Percentiles rank a stretch among this genome's conserved stretches.
Conservation (phyloP, 345 rosid species). For the Syzygium grande region DNA sequence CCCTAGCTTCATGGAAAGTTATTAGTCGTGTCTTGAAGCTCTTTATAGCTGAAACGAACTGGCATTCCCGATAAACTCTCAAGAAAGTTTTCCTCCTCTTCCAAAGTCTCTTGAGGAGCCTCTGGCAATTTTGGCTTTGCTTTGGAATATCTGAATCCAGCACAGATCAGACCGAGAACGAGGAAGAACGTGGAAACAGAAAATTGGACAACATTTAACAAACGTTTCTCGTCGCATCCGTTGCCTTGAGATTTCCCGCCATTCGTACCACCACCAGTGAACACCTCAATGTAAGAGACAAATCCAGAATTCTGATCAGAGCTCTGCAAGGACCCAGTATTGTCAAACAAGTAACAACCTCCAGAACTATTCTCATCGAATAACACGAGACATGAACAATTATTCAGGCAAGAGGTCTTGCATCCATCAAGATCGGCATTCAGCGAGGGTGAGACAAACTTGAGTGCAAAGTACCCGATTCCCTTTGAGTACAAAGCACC, state of each 20-base stretch:
- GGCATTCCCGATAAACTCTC: conserved; percentile 64
- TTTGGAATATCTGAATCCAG: conserved; percentile 33
- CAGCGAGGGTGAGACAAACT: conserved; percentile 42
- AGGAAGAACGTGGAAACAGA: conserved; percentile 33
- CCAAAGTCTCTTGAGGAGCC: conserved; percentile 37
- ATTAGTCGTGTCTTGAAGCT: conserved; percentile 70
- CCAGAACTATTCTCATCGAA: conserved; percentile 64
- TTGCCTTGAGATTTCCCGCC: conserved; percentile 7
- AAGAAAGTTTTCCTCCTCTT: conserved; percentile 67
- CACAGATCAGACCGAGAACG: conserved; percentile 38
- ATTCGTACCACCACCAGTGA: conserved; percentile 8
- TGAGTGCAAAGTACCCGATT: conserved; percentile 48
- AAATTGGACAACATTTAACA: conserved; percentile 44
- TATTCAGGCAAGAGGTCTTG: conserved; percentile 46
- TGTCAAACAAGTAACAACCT: conserved; percentile 57
- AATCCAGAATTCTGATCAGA: conserved; percentile 16
- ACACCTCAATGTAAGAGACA: conserved; percentile 54
- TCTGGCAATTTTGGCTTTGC: conserved; percentile 22
- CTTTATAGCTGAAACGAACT: conserved; percentile 55
- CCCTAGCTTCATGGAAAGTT: conserved; percentile 79
- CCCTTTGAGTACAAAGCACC: neutral
- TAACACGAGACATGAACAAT: conserved; percentile 69
- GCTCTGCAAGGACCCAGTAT: conserved; percentile 53
- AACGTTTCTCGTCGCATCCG: conserved; percentile 11
- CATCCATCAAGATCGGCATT: conserved; percentile 52